Base-by-base conservation (phyloP, 768 basidiomycete species). In the Termitomyces sp. region DNA sequence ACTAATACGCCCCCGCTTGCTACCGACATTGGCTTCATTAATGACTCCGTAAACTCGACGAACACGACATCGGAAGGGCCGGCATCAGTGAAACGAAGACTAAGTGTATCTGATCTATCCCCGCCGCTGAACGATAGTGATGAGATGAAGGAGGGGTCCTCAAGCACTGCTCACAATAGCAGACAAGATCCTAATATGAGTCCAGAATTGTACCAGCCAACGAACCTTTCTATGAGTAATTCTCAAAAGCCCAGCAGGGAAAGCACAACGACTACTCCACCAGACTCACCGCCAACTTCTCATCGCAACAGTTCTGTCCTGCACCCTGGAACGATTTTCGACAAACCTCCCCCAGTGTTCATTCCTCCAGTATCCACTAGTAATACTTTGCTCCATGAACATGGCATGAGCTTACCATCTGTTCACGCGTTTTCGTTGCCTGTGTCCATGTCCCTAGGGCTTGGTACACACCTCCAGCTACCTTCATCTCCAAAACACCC, bases 91-190 rank as follows among this genome's bases (percentile, higher is more conserved):
- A 70, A 74, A 36, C 72, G 73, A 37, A 80, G 80, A 38, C 72
- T 88, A 52, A 86, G 86, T 66, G 62, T 89, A 31, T 85, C 85
- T 8, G 88, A 91, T 61, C 76, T 89, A n/a, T 79, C 79, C 63
- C 74, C 77, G 5, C 65, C 70, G n/a, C 46, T 57, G 36, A 74
- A 74, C 49, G 75, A 76, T 53, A 68, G 65, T 10, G 45, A 72
- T 47, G 76, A 76, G 62, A 70, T 73, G 63, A 73, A 76, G 43
- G 68, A 76, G 49, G 73, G 70, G 66, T 64, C 68, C 53, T 61
- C 70, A 56, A 71, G 73, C 57, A 59, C 58, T 48, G 71, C 74
- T 42, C 9, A 51, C 68, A 69, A 36, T 65, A 25, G 31, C 48
- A 29, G 40, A 47, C 31, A 29, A 4, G 32, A 32, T 49, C n/a